These are phyloP conservation scores for Tolypocladium guangdongense DNA, from an alignment of 2,329 filamentous ascomycete genomes.

Conservation along the genomic window DNA sequence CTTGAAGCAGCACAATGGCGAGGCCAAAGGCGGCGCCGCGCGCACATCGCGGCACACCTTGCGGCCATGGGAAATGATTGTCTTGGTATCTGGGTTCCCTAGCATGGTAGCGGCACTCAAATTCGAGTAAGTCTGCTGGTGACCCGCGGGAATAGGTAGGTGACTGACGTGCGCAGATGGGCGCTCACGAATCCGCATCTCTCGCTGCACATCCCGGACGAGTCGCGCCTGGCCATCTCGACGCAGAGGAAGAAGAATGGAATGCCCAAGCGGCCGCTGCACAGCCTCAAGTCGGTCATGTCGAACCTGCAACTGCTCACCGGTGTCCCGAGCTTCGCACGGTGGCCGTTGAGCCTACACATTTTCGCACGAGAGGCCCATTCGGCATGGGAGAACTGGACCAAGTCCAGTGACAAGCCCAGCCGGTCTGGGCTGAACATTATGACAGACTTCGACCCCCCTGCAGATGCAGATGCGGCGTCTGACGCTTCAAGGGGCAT, in stretches of 20 bases:
- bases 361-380: slow-evolving; percentile 68
- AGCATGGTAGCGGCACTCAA: slow-evolving; percentile 80
- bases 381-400: slow-evolving; percentile 54
- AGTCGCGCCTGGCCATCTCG: slow-evolving; percentile 45
- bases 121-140: slow-evolving; percentile 61
- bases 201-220: slow-evolving; percentile 63
- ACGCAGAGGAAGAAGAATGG: slow-evolving; percentile 40
- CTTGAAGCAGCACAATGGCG: slow-evolving; percentile 85
- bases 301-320: slow-evolving; percentile 75
- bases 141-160: too few species aligned
- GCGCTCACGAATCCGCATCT: slow-evolving; percentile 79
- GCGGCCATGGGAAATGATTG: slow-evolving; percentile 86
- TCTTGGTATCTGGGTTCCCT: slow-evolving; percentile 78
- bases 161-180: slow-evolving; percentile 50
- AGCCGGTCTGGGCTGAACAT: slow-evolving; percentile 40
- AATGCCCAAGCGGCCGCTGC: slow-evolving; percentile 43
- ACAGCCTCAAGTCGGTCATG: slow-evolving; percentile 56
- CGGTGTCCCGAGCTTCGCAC: slow-evolving; percentile 64
- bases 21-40: slow-evolving; percentile 67
- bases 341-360: slow-evolving; percentile 72
- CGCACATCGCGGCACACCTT: slow-evolving; percentile 58
- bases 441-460: slow-evolving; percentile 40
- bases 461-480: slow-evolving; percentile 3
- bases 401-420: slow-evolving; percentile 33
- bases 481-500: slow-evolving; percentile 32